These are phyloP conservation scores for Phialemonium atrogriseum DNA, from an alignment of 2,329 filamentous ascomycete genomes.

Conservation along the genomic window DNA sequence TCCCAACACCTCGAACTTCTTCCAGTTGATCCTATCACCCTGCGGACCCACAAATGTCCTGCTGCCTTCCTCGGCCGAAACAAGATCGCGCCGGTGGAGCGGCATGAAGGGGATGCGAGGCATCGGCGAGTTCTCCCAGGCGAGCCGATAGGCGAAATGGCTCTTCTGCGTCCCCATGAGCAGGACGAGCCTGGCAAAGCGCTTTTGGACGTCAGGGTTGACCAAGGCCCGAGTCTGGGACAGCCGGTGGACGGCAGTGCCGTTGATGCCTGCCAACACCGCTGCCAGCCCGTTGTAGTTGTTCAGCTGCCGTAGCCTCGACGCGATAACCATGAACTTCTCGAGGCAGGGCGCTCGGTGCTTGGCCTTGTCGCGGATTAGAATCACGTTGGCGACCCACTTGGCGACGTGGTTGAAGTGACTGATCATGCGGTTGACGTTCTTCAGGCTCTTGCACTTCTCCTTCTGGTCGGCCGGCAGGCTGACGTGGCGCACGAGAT, in stretches of 20 bases:
- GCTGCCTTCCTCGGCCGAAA: constrained; percentile 88
- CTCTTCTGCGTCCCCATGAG: constrained; percentile 91
- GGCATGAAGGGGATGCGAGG: constrained; percentile 92
- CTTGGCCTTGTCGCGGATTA: constrained; percentile 91
- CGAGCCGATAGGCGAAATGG: constrained; percentile 90
- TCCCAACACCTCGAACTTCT: constrained; percentile 93
- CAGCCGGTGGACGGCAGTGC: constrained; percentile 76
- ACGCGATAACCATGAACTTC: constrained; percentile 88
- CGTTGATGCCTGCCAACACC: constrained; percentile 85
- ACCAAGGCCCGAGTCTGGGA: constrained; percentile 72
- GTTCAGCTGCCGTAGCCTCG: constrained; percentile 81
- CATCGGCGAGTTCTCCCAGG: constrained; percentile 89
- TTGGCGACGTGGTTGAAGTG: constrained; percentile 84
- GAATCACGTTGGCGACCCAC: constrained; percentile 75
- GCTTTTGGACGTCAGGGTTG: constrained; percentile 62
- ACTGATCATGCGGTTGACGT: constrained; percentile 89
- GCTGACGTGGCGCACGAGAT: constrained; percentile 86
- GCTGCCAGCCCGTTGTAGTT: constrained; percentile 98
- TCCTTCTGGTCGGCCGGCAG: constrained; percentile 63
- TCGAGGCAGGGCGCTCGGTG: constrained; percentile 86
- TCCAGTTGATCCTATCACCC: constrained; percentile 84
- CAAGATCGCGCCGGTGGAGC: constrained; percentile 79
- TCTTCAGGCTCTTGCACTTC: constrained; percentile 67
- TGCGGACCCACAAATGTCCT: constrained; percentile 73
- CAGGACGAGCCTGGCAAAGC: constrained; percentile 80